Percentiles rank a stretch among this genome's conserved stretches.
Conservation (phyloP, 225 moss, liverwort and hornwort genomes). For the Ulota crispa region DNA sequence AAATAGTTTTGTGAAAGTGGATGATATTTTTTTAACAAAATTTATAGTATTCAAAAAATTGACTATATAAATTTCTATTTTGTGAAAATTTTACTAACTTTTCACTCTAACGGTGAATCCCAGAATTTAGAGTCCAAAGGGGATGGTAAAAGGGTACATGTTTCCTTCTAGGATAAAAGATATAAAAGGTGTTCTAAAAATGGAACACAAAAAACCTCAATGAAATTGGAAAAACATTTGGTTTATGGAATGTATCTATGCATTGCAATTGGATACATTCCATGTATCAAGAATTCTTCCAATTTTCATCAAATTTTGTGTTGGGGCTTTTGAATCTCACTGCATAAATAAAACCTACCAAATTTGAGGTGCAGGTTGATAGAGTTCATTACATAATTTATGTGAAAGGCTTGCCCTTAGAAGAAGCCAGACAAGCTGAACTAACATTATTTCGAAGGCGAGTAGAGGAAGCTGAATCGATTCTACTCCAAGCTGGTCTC, state of each 20-base stretch:
- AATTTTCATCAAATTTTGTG: too few relatives aligned
- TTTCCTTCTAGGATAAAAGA: not conserved
- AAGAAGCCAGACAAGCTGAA: conserved; percentile 88
- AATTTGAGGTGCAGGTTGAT: conserved; percentile 51
- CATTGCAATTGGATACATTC: too few relatives aligned
- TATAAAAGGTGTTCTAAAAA: not conserved
- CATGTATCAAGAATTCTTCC: too few relatives aligned
- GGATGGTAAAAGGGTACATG: not conserved
- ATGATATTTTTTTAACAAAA: too few relatives aligned
- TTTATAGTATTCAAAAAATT: not conserved
- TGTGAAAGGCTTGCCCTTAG: conserved; percentile 63
- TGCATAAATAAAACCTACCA: not conserved
- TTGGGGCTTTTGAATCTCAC: not conserved
- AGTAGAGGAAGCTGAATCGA: conserved; percentile 83
- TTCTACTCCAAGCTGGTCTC: conserved; percentile 84
- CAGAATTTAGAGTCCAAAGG: not conserved
- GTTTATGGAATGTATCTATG: too few relatives aligned
- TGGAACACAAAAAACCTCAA: not conserved
- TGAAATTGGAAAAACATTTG: too few relatives aligned
- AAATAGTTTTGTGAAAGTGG: too few relatives aligned
- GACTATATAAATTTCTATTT: not conserved
- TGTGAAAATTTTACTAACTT: too few relatives aligned
- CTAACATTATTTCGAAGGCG: conserved; percentile 64
- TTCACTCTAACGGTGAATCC: not conserved
- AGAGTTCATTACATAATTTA: conserved; percentile 83